Evolutionary conservation across 2,329 filamentous ascomycete species (phyloP).

Genomic region (Hypomyces rosellus): DNA sequence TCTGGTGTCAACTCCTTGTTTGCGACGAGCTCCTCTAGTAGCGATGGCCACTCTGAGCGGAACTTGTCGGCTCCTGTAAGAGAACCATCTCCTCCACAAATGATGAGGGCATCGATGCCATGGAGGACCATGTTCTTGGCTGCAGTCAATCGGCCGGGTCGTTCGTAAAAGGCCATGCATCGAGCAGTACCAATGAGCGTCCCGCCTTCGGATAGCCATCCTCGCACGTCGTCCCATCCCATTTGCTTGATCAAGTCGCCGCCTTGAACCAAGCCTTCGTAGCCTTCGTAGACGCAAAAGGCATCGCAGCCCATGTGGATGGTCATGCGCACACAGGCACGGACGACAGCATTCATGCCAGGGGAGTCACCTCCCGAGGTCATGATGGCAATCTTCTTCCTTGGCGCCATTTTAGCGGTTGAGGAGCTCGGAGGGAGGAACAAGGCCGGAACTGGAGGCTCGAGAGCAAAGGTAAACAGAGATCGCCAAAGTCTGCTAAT

Average conservation of each 20-base stretch:
- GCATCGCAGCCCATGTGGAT: constrained; percentile 77
- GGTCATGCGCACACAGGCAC: constrained; percentile 85
- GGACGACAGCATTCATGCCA: constrained; percentile 88
- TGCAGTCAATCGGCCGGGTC: constrained; percentile 72
- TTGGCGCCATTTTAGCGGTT: constrained; percentile 36
- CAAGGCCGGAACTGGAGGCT: constrained; percentile 1
- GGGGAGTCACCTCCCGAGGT: constrained; percentile 92
- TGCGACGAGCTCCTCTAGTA: constrained; percentile 77
- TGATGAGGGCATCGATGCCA: constrained; percentile 92
- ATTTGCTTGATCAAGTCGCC: constrained; percentile 83
- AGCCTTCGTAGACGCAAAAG: constrained; percentile 85
- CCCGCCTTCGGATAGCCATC: constrained; percentile 88
- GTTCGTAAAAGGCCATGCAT: constrained; percentile 87
- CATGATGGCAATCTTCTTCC: constrained; percentile 78
- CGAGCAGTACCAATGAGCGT: constrained; percentile 94
- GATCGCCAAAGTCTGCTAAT: constrained; percentile 22
- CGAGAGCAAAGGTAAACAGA: constrained; percentile 13
- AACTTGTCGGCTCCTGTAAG: constrained; percentile 94
- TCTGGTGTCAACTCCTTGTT: constrained; percentile 63
- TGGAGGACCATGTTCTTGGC: constrained; percentile 92
- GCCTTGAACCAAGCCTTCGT: constrained; percentile 88
- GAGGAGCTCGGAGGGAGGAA: constrained; percentile 13
- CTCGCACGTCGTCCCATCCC: constrained; percentile 88
- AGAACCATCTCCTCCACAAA: constrained; percentile 94
- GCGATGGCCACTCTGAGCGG: constrained; percentile 81